Percentiles rank a stretch among this genome's conserved stretches.
Conservation (phyloP, 2,329 filamentous ascomycete genomes). For the Boeremia lycopersici region DNA sequence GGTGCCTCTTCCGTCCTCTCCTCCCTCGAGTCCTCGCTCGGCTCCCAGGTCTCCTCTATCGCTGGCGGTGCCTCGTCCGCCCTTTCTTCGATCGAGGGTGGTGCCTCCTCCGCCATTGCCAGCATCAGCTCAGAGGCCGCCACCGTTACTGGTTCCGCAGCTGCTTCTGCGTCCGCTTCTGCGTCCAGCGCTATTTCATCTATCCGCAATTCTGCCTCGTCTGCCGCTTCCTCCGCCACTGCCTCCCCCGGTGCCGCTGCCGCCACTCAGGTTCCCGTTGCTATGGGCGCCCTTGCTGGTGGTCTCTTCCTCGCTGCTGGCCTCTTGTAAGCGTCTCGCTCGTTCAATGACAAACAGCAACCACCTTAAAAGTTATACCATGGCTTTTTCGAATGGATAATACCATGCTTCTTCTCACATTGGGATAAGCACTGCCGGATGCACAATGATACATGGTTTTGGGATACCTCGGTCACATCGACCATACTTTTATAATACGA, state of each 20-base stretch:
- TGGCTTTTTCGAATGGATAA: conserved; percentile 14
- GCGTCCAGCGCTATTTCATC: conserved; percentile 10
- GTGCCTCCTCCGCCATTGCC: conserved; percentile 20
- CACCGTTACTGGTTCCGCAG: conserved; percentile 15
- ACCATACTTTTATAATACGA: conserved; percentile 20
- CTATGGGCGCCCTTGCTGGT: conserved; percentile 40
- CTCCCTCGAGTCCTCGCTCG: conserved; percentile 11
- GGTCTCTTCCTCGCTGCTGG: conserved; percentile 39
- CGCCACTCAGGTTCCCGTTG: conserved; percentile 34
- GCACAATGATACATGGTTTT: conserved; percentile 13
- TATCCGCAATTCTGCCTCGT: conserved; percentile 4
- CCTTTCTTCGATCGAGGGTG: conserved; percentile 21
- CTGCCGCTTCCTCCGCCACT: conserved; percentile 16
- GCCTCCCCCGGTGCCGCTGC: conserved; percentile 27
- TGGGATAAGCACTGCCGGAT: conserved; percentile 2
- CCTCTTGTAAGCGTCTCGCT: conserved; percentile 36
- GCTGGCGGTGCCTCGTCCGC: conserved; percentile 15
- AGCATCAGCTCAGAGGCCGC: conserved; percentile 22
- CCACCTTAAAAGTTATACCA: conserved; percentile 12
- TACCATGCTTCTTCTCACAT: conserved; percentile 5
- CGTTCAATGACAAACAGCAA: background rate
- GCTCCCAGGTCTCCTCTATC: conserved; percentile 17
- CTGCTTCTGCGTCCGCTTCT: conserved; percentile 1
- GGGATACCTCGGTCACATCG: conserved; percentile 15
- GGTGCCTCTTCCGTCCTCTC: conserved; percentile 14